These are phyloP conservation scores for Daldinia loculata DNA, from an alignment of 495 filamentous ascomycete species.

Conservation along the genomic window DNA sequence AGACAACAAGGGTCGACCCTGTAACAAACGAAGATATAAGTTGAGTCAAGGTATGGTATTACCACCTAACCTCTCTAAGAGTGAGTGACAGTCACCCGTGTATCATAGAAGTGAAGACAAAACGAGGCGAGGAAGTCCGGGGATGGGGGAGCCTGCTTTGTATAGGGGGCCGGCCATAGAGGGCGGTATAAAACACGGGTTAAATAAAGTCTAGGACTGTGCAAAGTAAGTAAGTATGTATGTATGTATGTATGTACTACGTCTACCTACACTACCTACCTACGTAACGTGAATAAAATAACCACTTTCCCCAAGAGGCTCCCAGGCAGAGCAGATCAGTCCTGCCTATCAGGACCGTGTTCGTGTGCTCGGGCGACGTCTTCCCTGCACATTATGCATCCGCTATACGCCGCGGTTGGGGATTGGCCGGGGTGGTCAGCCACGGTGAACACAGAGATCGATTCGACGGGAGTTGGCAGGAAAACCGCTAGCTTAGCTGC, in stretches of 20 bases:
- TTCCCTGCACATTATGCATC: conserved; percentile 40
- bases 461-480: conserved; percentile 38
- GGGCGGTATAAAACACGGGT: conserved; percentile 33
- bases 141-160: conserved; percentile 12
- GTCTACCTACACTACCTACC: neutral
- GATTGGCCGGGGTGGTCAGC: conserved; percentile 40
- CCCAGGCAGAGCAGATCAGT: conserved; percentile 21
- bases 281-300: neutral
- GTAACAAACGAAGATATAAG: conserved; percentile 25
- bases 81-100: neutral
- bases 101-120: conserved; percentile 8
- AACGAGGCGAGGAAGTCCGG: conserved; percentile 28
- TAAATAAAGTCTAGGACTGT: conserved; percentile 18
- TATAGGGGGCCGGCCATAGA: neutral
- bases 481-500: conserved; percentile 21
- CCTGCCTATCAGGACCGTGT: conserved; percentile 40
- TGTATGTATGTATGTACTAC: neutral
- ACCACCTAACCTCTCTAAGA: too few relatives aligned
- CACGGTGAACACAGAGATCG: conserved; percentile 39
- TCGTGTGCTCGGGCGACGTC: conserved; percentile 38
- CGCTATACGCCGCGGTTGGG: conserved; percentile 28
- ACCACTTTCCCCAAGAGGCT: conserved; percentile 25
- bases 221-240: neutral
- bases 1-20: conserved; percentile 29
- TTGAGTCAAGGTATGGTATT: neutral